These are phyloP conservation scores for Fistulifera solaris DNA, from an alignment of 108 stramenopile genomes.

Conservation along the genomic window DNA sequence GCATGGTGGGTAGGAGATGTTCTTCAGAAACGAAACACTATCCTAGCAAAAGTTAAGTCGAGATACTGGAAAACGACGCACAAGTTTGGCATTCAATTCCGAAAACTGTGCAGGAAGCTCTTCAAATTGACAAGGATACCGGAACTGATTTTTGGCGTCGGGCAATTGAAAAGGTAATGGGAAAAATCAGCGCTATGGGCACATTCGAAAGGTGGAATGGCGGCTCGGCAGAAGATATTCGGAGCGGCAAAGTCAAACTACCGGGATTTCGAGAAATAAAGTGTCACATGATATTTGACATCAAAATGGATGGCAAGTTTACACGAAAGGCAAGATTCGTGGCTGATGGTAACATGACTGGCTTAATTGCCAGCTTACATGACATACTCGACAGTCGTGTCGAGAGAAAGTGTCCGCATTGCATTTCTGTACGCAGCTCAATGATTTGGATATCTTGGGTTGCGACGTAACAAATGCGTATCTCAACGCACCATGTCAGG, in stretches of 20 bases:
- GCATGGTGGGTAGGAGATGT: conserved; percentile 41
- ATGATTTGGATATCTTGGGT: conserved; percentile 19
- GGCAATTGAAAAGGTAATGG: conserved; percentile 28
- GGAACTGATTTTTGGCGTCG: conserved; percentile 19
- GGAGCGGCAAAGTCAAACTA: neutral
- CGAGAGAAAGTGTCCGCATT: conserved; percentile 32
- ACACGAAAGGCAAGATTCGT: conserved; percentile 8
- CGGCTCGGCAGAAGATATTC: neutral
- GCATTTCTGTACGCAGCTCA: conserved; percentile 22
- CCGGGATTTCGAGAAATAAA: conserved; percentile 4
- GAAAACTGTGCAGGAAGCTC: conserved; percentile 26
- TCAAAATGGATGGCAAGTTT: conserved; percentile 12
- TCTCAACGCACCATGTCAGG: conserved; percentile 15
- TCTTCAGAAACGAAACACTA: conserved; percentile 14
- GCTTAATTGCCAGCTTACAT: conserved; percentile 18
- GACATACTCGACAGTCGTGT: conserved; percentile 31
- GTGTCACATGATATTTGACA: conserved; percentile 33
- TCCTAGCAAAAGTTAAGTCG: conserved; percentile 10
- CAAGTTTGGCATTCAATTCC: conserved; percentile 48
- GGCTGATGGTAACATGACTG: conserved; percentile 33
- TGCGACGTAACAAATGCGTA: conserved; percentile 26
- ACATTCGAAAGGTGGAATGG: neutral
- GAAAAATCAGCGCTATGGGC: conserved; percentile 9
- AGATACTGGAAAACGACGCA: conserved; percentile 12
- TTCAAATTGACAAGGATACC: conserved; percentile 27